These are phyloP conservation scores for Cyberlindnera xylosilytica DNA, from an alignment of 805 yeast species.

Conservation along the genomic window DNA sequence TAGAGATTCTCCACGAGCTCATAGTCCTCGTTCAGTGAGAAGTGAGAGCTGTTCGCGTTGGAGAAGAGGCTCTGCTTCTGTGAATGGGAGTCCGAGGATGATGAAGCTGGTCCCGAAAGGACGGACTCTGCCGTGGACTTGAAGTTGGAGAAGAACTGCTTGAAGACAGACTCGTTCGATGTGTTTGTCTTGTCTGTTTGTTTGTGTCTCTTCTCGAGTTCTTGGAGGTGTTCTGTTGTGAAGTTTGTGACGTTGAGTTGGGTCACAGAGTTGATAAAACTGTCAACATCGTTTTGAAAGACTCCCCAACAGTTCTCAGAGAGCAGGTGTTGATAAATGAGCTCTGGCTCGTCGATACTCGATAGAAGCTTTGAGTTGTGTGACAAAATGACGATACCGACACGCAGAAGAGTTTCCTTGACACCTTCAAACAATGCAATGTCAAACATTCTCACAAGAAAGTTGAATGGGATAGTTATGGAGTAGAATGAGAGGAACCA, in stretches of 20 bases:
- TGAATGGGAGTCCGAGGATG: neutral
- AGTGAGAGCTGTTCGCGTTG: conserved; percentile 15
- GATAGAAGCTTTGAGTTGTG: conserved; percentile 41
- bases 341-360: conserved; percentile 37
- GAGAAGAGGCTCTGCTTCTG: conserved; percentile 14
- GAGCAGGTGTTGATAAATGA: conserved; percentile 37
- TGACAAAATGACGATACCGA: conserved; percentile 49
- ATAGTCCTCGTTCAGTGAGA: conserved; percentile 18
- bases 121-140: conserved; percentile 15
- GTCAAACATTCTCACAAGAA: conserved; percentile 49
- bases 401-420: conserved; percentile 52
- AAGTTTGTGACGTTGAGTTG: conserved; percentile 16
- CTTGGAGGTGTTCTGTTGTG: conserved; percentile 6
- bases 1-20: conserved; percentile 22
- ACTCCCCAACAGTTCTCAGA: conserved; percentile 41
- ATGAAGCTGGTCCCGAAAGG: conserved; percentile 9
- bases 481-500: conserved; percentile 65
- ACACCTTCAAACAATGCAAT: conserved; percentile 49
- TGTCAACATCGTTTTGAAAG: conserved; percentile 35
- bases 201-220: conserved; percentile 8
- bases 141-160: conserved; percentile 14
- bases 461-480: conserved; percentile 55
- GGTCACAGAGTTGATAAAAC: conserved; percentile 31
- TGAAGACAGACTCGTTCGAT: conserved; percentile 15
- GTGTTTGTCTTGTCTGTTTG: conserved; percentile 1